Evolutionary conservation across 176 grass and related monocot species (phyloP).

Genomic region (Hyparrhenia diplandra): DNA sequence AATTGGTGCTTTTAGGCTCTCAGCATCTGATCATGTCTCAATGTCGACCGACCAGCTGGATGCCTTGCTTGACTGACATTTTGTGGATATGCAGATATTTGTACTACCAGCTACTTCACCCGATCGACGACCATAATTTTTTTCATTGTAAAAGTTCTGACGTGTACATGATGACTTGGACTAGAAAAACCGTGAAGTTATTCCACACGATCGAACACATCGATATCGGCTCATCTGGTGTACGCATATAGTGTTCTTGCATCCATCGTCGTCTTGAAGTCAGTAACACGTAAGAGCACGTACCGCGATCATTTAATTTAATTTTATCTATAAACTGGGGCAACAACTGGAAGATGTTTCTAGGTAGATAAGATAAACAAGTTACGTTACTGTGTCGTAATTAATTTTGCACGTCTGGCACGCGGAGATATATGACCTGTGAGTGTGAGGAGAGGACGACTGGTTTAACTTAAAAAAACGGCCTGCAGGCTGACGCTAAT

Average conservation of each 20-base stretch:
- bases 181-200: neutral
- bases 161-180: neutral
- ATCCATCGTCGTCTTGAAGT: neutral
- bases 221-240: neutral
- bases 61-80: conserved; percentile 18
- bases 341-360: neutral
- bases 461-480: neutral
- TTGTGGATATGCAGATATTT: conserved; percentile 16
- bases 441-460: neutral
- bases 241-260: neutral
- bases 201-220: neutral
- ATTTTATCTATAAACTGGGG: neutral
- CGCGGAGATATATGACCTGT: too few species aligned
- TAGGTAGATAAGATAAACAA: neutral
- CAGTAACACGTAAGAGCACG: neutral
- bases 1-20: neutral
- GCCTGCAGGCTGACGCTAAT: neutral
- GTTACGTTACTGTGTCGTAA: neutral
- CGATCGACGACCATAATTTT: too few species aligned
- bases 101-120: neutral
- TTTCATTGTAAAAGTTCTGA: neutral
- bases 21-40: neutral
- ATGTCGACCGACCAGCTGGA: conserved; percentile 27
- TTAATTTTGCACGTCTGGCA: conserved; percentile 1
- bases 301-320: neutral